Evolutionary conservation across 495 filamentous ascomycete species (phyloP).

Genomic region (Penicillium riverlandense): DNA sequence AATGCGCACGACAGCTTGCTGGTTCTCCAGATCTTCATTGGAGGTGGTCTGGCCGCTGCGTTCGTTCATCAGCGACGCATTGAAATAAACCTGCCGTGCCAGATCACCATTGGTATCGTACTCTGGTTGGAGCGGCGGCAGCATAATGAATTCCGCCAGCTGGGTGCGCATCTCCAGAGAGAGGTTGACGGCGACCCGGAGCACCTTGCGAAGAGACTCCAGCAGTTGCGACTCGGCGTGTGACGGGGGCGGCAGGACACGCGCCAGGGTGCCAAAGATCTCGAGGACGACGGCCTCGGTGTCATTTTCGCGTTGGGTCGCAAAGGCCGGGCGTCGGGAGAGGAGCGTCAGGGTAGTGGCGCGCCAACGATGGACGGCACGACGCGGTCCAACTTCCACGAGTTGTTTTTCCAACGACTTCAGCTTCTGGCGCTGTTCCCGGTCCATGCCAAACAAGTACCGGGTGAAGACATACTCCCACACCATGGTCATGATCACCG

Average conservation of each 20-base stretch:
- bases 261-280: constrained; percentile 69
- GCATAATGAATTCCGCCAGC: constrained; percentile 93
- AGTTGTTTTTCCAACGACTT: constrained; percentile 88
- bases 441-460: constrained; percentile 96
- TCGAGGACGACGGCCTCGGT: constrained; percentile 85
- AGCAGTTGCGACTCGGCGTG: constrained; percentile 67
- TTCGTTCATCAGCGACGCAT: constrained; percentile 88
- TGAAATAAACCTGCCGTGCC: constrained; percentile 74
- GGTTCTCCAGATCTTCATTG: constrained; percentile 70
- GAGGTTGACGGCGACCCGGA: constrained; percentile 74
- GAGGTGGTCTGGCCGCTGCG: constrained; percentile 59
- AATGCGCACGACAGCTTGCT: constrained; percentile 72
- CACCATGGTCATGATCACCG: constrained; percentile 93
- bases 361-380: constrained; percentile 90
- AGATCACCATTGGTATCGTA: constrained; percentile 92
- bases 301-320: constrained; percentile 68
- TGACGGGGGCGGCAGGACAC: constrained; percentile 76
- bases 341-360: constrained; percentile 88
- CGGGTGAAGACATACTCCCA: constrained; percentile 97
- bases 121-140: constrained; percentile 88
- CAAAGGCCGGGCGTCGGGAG: constrained; percentile 65
- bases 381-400: constrained; percentile 72
- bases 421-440: constrained; percentile 93
- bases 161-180: constrained; percentile 96
- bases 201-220: constrained; percentile 73